phyloP scores from a whole-genome alignment of 257 asterid genomes.

The Solanum megistacrolobum region DNA sequence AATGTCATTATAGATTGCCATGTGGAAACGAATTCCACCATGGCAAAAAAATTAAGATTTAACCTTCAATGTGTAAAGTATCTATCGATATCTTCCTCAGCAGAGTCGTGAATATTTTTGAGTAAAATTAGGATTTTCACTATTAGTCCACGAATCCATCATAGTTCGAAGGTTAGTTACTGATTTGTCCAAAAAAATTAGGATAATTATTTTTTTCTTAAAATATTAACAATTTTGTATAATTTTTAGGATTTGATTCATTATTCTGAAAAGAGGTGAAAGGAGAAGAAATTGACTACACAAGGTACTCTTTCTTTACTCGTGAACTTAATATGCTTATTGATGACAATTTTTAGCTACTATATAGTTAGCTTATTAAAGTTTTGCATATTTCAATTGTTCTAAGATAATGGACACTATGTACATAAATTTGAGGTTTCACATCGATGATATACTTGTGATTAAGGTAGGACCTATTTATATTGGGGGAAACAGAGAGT shows the following conservation, averaged over 20 bases:
- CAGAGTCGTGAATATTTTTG: background rate
- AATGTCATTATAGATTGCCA: too few relatives aligned
- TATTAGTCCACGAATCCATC: background rate
- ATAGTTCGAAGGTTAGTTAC: background rate
- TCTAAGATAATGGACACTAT: background rate
- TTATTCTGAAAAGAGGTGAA: background rate
- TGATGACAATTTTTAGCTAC: background rate
- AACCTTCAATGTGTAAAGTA: background rate
- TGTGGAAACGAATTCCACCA: too few relatives aligned
- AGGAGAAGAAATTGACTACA: background rate
- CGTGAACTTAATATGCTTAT: background rate
- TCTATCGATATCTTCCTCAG: background rate
- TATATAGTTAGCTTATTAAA: background rate
- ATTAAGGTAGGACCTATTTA: background rate
- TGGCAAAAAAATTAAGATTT: too few relatives aligned
- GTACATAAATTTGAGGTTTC: background rate
- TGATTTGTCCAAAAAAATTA: background rate
- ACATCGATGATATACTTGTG: background rate
- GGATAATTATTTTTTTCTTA: background rate
- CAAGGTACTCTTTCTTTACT: background rate
- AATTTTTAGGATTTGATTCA: background rate
- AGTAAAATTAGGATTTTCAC: background rate
- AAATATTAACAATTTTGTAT: background rate
- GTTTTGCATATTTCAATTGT: background rate
- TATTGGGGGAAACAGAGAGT: background rate